A percentile compares a stretch with the other conserved stretches of the same genome.
phyloP scores from a whole-genome alignment of 2,329 filamentous ascomycete species.

The Paecilomyces formosus region DNA sequence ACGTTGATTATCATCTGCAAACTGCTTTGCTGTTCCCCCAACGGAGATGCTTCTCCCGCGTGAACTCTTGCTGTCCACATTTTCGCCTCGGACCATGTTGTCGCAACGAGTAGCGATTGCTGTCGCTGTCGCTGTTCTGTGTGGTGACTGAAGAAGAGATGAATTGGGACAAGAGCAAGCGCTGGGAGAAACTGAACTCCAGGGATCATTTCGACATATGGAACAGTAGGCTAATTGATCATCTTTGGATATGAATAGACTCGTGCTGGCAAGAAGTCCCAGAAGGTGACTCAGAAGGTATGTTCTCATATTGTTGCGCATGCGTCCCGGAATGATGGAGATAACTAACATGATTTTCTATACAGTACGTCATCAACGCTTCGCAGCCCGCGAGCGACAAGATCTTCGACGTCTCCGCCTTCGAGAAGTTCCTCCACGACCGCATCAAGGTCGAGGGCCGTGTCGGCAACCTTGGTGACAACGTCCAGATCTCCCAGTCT shows the following conservation, averaged over 20 bases:
- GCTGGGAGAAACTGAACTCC: slow-evolving; percentile 7
- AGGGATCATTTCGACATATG: slow-evolving; percentile 22
- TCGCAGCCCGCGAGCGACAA: slow-evolving; percentile 97
- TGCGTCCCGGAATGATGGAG: slow-evolving; percentile 2
- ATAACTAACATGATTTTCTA: slow-evolving; percentile 5
- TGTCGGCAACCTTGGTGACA: slow-evolving; percentile 95
- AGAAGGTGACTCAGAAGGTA: slow-evolving; percentile 45
- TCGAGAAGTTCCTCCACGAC: slow-evolving; percentile 99
- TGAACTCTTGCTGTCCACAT: slow-evolving; percentile 10
- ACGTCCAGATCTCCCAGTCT: slow-evolving; percentile 79
- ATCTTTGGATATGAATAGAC: slow-evolving; percentile 38
- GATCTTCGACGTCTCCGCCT: slow-evolving; percentile 98
- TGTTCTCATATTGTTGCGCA: slow-evolving; percentile 6
- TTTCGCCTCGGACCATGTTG: slow-evolving; percentile 1
- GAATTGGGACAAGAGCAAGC: not conserved
- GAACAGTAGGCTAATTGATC: slow-evolving; percentile 92
- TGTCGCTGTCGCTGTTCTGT: slow-evolving; percentile 1
- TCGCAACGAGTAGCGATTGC: not conserved
- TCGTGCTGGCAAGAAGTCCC: slow-evolving; percentile 36
- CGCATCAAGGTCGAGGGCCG: slow-evolving; percentile 99
- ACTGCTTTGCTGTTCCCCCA: slow-evolving; percentile 91
- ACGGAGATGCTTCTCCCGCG: slow-evolving; percentile 11
- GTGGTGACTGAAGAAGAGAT: slow-evolving; percentile 1
- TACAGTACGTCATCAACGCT: slow-evolving; percentile 97
- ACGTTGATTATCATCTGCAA: slow-evolving; percentile 48